These are phyloP conservation scores for Lachancea lanzarotensis DNA, from an alignment of 805 yeast species.

Conservation along the genomic window DNA sequence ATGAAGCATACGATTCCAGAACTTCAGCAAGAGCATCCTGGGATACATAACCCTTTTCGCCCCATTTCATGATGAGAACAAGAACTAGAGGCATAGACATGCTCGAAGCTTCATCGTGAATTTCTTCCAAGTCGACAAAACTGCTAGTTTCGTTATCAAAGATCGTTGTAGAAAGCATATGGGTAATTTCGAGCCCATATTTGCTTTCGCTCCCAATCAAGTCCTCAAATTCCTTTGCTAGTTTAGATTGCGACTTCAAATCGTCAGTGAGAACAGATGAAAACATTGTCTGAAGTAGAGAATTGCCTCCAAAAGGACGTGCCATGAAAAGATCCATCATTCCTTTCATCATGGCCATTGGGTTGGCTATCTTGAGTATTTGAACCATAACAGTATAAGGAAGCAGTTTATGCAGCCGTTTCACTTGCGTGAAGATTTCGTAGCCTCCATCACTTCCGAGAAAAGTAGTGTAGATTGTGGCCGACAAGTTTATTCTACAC, in stretches of 20 bases:
- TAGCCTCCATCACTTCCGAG: constrained; percentile 76
- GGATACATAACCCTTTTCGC: constrained; percentile 15
- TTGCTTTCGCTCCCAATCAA: constrained; percentile 29
- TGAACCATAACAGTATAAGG: constrained; percentile 77
- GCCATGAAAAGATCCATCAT: constrained; percentile 77
- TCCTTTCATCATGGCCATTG: constrained; percentile 73
- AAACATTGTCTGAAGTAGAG: constrained; percentile 68
- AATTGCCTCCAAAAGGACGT: constrained; percentile 62
- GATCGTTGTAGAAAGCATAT: constrained; percentile 30
- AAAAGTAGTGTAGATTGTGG: constrained; percentile 73
- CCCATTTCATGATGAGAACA: constrained; percentile 22
- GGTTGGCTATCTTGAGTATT: constrained; percentile 77
- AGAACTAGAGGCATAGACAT: constrained; percentile 25
- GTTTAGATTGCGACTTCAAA: constrained; percentile 52
- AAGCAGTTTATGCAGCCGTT: constrained; percentile 64
- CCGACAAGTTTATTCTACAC: constrained; percentile 76
- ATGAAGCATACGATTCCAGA: constrained; percentile 25
- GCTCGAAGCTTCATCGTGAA: constrained; percentile 30
- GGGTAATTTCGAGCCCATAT: constrained; percentile 22
- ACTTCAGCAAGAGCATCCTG: constrained; percentile 23
- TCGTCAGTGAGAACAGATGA: constrained; percentile 71
- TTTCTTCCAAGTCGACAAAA: constrained; percentile 24
- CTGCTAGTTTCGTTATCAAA: constrained; percentile 30
- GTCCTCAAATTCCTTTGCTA: constrained; percentile 41
- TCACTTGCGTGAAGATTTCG: constrained; percentile 65